Percentiles rank a stretch among this genome's conserved stretches.
Evolutionary conservation across 1,284 basidiomycete genomes (phyloP).

Genomic region (Trichosporon asahii): DNA sequence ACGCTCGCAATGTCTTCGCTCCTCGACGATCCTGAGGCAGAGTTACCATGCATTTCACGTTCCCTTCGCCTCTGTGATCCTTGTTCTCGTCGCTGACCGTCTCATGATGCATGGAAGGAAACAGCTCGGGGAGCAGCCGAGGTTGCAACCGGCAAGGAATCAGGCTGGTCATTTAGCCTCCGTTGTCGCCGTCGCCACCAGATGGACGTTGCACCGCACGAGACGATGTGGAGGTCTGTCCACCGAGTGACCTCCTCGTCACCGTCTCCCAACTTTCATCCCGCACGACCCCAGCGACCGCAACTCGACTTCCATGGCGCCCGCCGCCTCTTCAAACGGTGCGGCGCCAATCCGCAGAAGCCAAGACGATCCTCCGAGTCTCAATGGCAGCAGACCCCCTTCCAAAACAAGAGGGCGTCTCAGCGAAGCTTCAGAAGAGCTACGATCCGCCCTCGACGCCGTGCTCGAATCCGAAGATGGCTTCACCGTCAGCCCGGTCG

Average conservation of each 20-base stretch:
- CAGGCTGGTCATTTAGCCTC: not conserved
- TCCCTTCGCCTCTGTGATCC: not conserved
- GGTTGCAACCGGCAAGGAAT: not conserved
- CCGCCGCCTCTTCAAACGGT: conserved; percentile 5
- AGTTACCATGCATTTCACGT: not conserved
- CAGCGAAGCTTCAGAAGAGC: not conserved
- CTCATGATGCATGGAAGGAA: not conserved
- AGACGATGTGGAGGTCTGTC: conserved; percentile 1
- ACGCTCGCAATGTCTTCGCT: too few species aligned
- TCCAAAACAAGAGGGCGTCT: not conserved
- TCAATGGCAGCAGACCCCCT: not conserved
- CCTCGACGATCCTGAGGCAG: not conserved
- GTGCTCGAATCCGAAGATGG: not conserved
- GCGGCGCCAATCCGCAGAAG: not conserved
- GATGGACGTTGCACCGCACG: not conserved
- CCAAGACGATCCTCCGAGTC: not conserved
- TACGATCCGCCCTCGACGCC: not conserved
- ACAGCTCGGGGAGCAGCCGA: not conserved
- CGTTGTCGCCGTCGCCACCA: not conserved
- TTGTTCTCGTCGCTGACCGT: not conserved
- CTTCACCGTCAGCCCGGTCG: not conserved
- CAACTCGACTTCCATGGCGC: not conserved
- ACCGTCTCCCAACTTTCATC: not conserved
- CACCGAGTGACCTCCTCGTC: not conserved
- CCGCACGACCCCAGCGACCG: not conserved